These are phyloP conservation scores for Abelmoschus esculentus DNA, from an alignment of 345 rosid genomes.

Conservation along the genomic window DNA sequence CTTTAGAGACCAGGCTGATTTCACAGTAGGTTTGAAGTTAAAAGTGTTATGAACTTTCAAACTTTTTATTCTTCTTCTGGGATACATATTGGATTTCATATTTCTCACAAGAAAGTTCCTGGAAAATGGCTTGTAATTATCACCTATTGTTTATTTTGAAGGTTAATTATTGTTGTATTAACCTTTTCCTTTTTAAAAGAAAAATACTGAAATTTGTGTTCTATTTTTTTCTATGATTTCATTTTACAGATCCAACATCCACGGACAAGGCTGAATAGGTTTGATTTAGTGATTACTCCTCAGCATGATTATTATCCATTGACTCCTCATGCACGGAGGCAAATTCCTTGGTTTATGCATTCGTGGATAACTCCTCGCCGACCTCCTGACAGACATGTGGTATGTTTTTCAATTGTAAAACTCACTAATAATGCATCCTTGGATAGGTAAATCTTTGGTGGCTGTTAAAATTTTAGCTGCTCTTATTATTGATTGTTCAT, in stretches of 20 bases:
- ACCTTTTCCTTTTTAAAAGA: not conserved
- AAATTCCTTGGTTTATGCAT: slow-evolving; percentile 62
- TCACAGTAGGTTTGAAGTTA: not conserved
- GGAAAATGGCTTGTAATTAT: slow-evolving; percentile 2
- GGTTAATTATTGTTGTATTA: not conserved
- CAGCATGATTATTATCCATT: slow-evolving; percentile 74
- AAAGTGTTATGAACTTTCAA: not conserved
- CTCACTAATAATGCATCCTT: slow-evolving; percentile 6
- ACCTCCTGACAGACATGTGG: slow-evolving; percentile 73
- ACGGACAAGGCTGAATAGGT: slow-evolving; percentile 55
- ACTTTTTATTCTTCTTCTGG: not conserved
- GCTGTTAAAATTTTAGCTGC: not conserved
- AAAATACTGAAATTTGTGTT: not conserved
- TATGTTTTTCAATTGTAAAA: slow-evolving; percentile 30
- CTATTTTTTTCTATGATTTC: slow-evolving; percentile 2
- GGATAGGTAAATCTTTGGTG: not conserved
- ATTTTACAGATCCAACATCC: slow-evolving; percentile 87
- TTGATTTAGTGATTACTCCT: slow-evolving; percentile 89
- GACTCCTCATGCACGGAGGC: slow-evolving; percentile 61
- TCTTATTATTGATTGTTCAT: not conserved
- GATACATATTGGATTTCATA: not conserved
- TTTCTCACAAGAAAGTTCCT: not conserved
- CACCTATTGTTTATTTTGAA: not conserved
- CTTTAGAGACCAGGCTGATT: not conserved
- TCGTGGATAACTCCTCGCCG: slow-evolving; percentile 76